phyloP scores from a whole-genome alignment of 179 eudicot species.

The Nepenthes alata region DNA sequence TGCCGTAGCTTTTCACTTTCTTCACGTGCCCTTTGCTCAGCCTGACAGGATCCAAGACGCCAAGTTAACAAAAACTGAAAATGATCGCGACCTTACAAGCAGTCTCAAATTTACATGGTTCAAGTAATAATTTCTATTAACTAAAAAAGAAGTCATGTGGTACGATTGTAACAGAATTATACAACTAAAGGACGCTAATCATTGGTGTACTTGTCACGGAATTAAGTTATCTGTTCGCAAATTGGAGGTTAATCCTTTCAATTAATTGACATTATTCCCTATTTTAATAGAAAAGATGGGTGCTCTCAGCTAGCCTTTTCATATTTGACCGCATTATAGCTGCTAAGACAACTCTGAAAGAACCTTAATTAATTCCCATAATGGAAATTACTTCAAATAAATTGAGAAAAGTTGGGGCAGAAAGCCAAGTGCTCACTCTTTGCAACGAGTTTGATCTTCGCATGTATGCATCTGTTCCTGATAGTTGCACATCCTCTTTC shows the following conservation, averaged over 20 bases:
- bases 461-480: conserved; percentile 83
- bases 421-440: conserved; percentile 32
- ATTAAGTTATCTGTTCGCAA: no score
- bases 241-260: no score
- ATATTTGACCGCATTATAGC: neutral
- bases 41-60: conserved; percentile 22
- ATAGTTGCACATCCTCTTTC: conserved; percentile 66
- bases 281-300: no score
- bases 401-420: neutral
- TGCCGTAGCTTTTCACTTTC: conserved; percentile 87
- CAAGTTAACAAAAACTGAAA: neutral
- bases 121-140: no score
- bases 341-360: neutral
- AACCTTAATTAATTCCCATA: neutral
- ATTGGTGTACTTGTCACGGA: no score
- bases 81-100: no score
- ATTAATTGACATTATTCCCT: no score
- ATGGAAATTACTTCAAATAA: neutral
- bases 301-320: no score
- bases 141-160: no score
- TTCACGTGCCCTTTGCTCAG: conserved; percentile 86
- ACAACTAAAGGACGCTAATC: no score
- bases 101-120: no score
- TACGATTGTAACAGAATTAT: no score
- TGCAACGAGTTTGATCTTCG: conserved; percentile 72